phyloP scores from a whole-genome alignment of 1,284 basidiomycete genomes.

The Fomitopsis betulina region DNA sequence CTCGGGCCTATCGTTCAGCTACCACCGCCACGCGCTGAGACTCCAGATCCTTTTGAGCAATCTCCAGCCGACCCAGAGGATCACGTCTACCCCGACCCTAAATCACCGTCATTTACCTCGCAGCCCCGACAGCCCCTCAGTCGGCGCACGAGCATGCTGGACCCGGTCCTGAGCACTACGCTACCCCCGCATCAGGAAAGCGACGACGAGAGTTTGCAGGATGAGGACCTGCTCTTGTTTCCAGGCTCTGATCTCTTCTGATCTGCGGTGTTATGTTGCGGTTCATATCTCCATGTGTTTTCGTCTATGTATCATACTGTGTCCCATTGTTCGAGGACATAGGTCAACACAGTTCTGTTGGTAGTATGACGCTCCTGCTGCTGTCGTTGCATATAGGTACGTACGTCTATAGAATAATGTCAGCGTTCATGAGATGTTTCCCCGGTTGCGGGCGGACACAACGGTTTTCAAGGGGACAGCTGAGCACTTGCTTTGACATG shows the following conservation, averaged over 20 bases:
- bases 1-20: conserved; percentile 15
- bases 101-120: conserved; percentile 15
- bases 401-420: not conserved
- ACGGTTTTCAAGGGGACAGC: too few species aligned
- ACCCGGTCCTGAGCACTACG: conserved; percentile 4
- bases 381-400: not conserved
- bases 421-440: too few species aligned
- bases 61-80: conserved; percentile 25
- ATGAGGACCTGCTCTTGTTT: conserved; percentile 43
- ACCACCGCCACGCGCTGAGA: conserved; percentile 18
- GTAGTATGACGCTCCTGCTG: not conserved
- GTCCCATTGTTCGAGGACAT: not conserved
- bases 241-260: conserved; percentile 53
- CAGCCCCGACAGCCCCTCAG: conserved; percentile 18
- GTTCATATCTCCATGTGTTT: not conserved
- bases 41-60: conserved; percentile 32
- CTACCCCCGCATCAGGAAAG: conserved; percentile 20
- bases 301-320: not conserved
- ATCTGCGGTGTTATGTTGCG: not conserved
- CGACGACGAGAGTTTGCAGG: conserved; percentile 42
- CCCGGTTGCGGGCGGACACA: too few species aligned
- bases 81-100: conserved; percentile 13
- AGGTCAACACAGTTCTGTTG: not conserved
- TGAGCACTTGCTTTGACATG: too few species aligned
- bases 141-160: conserved; percentile 11